Evolutionary conservation across 805 yeast species (phyloP).

Genomic region (Candida qinlingensis): DNA sequence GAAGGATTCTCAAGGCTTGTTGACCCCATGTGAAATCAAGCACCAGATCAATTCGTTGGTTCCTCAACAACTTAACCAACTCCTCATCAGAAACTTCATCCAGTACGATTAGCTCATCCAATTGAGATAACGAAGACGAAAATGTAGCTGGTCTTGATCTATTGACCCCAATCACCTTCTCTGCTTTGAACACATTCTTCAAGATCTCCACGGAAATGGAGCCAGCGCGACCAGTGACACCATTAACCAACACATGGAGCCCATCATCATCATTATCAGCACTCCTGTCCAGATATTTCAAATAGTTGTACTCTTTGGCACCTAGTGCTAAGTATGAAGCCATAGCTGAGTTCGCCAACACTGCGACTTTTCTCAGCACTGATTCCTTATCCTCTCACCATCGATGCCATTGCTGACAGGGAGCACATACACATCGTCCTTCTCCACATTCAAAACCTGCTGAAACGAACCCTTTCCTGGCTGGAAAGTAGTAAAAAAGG

Average conservation of each 20-base stretch:
- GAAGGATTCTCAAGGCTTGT: not conserved
- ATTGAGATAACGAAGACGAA: not conserved
- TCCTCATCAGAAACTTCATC: not conserved
- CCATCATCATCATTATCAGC: not conserved
- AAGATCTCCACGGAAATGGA: conserved; percentile 8
- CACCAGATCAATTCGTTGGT: conserved; percentile 6
- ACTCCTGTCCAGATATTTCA: not conserved
- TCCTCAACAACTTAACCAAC: not conserved
- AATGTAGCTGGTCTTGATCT: not conserved
- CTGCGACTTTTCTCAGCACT: conserved; percentile 4
- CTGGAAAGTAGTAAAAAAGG: conserved; percentile 4
- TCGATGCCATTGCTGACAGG: not conserved
- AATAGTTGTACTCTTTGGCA: not conserved
- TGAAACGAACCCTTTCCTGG: conserved; percentile 7
- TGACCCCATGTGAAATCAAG: conserved; percentile 12
- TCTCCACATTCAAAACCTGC: conserved; percentile 6
- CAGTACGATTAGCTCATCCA: not conserved
- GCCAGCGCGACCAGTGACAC: conserved; percentile 10
- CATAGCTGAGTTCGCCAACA: conserved; percentile 9
- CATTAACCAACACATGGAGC: conserved; percentile 5
- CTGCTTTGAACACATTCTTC: conserved; percentile 1
- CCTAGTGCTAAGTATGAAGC: conserved; percentile 9
- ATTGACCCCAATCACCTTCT: conserved; percentile 7
- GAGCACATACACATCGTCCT: not conserved
- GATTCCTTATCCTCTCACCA: not conserved